phyloP scores from a whole-genome alignment of 2,329 filamentous ascomycete species.

The Xylariaceae sp. region DNA sequence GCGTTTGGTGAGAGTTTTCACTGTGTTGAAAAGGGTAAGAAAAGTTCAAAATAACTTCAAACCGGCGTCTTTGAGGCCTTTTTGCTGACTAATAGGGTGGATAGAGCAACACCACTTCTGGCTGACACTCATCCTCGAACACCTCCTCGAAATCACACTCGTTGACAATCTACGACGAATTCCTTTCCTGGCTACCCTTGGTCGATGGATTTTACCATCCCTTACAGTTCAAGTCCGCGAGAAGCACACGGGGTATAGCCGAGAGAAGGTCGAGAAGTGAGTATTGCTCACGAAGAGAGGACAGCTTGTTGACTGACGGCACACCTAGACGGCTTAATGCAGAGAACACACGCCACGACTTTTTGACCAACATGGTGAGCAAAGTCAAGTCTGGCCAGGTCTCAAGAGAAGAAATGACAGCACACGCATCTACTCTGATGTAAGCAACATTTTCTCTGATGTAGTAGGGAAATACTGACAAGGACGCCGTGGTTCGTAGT shows the following conservation, averaged over 20 bases:
- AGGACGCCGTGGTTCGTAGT: neutral
- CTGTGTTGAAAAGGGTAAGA: conserved; percentile 9
- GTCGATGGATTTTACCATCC: neutral
- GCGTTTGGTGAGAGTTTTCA: conserved; percentile 16
- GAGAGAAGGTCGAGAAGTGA: conserved; percentile 10
- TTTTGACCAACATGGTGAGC: conserved; percentile 3
- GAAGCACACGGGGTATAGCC: conserved; percentile 3
- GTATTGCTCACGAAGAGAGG: neutral
- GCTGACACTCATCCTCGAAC: conserved; percentile 3
- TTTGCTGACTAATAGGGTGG: neutral
- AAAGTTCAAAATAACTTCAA: neutral
- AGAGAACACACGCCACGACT: conserved; percentile 7
- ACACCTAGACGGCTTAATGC: neutral
- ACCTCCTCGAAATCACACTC: conserved; percentile 8
- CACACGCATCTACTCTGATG: conserved; percentile 17
- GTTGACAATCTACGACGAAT: conserved; percentile 13
- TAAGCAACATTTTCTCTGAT: neutral
- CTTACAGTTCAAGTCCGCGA: neutral
- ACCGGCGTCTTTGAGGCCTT: neutral
- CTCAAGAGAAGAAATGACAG: conserved; percentile 13
- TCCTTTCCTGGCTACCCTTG: conserved; percentile 4
- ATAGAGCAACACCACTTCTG: conserved; percentile 14
- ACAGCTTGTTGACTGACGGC: neutral
- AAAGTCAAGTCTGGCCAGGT: conserved; percentile 16
- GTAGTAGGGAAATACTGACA: neutral